Conservation (phyloP, 2,329 filamentous ascomycete genomes). For the Colletotrichum plurivorum region DNA sequence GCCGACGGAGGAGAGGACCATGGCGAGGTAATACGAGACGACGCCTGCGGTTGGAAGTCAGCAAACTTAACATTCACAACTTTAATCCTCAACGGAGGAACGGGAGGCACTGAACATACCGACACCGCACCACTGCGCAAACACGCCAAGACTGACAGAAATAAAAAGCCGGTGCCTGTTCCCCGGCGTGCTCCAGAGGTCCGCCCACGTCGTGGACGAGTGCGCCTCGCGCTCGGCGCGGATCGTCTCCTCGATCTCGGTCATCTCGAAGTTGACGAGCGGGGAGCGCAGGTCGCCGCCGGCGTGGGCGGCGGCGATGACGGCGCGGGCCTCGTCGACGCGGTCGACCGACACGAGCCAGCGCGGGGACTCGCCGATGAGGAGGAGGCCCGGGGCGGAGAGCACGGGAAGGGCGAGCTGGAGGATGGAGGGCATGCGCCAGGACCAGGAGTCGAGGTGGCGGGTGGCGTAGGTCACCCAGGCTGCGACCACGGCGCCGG, state of each 20-base stretch:
- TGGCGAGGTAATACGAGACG: conserved; percentile 55
- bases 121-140: conserved; percentile 63
- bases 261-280: conserved; percentile 43
- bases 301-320: conserved; percentile 45
- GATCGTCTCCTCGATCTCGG: conserved; percentile 44
- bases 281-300: conserved; percentile 43
- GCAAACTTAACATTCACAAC: not conserved
- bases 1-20: conserved; percentile 48
- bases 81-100: not conserved
- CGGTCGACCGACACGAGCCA: conserved; percentile 45
- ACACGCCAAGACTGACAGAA: conserved; percentile 46
- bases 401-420: conserved; percentile 60
- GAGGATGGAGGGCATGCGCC: conserved; percentile 49
- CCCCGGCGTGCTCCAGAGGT: conserved; percentile 43
- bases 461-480: conserved; percentile 44
- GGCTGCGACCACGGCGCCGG: conserved; percentile 53
- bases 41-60: conserved; percentile 43
- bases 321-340: conserved; percentile 45
- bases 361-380: conserved; percentile 47
- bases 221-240: conserved; percentile 38
- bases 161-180: conserved; percentile 49
- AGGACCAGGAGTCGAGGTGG: conserved; percentile 21
- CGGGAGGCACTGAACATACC: conserved; percentile 64
- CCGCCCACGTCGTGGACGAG: conserved; percentile 14
- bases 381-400: conserved; percentile 45